Conservation (phyloP, 73 alveolate species). For the Paramecium bursaria region DNA sequence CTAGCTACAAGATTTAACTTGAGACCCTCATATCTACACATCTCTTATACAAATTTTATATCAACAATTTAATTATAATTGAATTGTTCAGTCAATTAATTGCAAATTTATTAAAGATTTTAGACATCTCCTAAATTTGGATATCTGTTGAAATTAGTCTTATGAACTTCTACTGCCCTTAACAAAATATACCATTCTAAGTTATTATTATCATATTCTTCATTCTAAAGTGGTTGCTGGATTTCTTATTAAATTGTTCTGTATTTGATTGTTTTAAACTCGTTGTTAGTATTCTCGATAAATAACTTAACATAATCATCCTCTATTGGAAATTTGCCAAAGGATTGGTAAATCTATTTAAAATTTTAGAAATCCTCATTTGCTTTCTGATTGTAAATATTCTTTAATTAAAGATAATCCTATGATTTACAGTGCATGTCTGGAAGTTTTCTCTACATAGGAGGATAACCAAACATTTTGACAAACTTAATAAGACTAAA, state of each 20-base stretch:
- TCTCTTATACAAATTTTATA: conserved; percentile 75
- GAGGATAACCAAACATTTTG: conserved; percentile 82
- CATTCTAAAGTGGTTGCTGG: conserved; percentile 73
- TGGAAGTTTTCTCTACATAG: conserved; percentile 93
- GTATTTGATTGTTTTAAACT: conserved; percentile 43
- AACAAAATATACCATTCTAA: conserved; percentile 87
- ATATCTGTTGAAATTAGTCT: conserved; percentile 75
- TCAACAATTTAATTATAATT: conserved; percentile 17
- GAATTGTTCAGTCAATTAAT: conserved; percentile 3
- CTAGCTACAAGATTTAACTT: conserved; percentile 90
- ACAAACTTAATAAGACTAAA: conserved; percentile 84
- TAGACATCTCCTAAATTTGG: conserved; percentile 80
- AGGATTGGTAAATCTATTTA: conserved; percentile 60
- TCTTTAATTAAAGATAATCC: conserved; percentile 80
- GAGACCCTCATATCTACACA: conserved; percentile 87
- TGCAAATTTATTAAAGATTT: conserved; percentile 22
- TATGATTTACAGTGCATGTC: conserved; percentile 94
- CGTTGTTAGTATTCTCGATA: conserved; percentile 73
- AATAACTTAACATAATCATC: conserved; percentile 69
- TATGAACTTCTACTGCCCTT: conserved; percentile 88
- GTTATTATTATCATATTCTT: conserved; percentile 79
- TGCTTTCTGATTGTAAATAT: conserved; percentile 82
- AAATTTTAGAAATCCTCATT: conserved; percentile 78
- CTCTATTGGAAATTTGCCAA: conserved; percentile 68
- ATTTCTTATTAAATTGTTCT: conserved; percentile 74